Evolutionary conservation across 129 eudicot species (phyloP).

Genomic region (Glebionis coronaria): DNA sequence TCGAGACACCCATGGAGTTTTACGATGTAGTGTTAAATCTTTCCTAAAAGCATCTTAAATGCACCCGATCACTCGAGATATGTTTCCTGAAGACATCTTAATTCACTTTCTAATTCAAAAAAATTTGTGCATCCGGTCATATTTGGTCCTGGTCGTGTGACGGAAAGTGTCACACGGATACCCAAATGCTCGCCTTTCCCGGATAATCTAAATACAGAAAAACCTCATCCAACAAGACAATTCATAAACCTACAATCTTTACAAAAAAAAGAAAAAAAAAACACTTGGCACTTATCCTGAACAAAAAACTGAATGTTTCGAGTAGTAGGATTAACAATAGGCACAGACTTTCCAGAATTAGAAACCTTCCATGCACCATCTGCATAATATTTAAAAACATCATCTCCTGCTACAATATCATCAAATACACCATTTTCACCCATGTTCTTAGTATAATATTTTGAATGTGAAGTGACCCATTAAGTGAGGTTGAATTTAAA

Average conservation of each 20-base stretch:
- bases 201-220: too few species aligned
- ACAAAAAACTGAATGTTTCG: conserved; percentile 79
- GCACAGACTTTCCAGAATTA: conserved; percentile 74
- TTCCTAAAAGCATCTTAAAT: too few species aligned
- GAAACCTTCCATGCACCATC: conserved; percentile 93
- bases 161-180: too few species aligned
- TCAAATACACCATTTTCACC: conserved; percentile 72
- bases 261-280: neutral
- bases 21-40: too few species aligned
- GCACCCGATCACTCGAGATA: too few species aligned
- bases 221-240: too few species aligned
- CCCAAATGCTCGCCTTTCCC: too few species aligned
- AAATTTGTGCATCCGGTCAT: too few species aligned
- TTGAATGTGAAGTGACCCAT: neutral
- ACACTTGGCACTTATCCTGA: conserved; percentile 48
- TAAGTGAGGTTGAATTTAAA: conserved; percentile 13
- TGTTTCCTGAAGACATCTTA: too few species aligned
- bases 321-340: conserved; percentile 87
- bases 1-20: too few species aligned
- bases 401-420: conserved; percentile 70
- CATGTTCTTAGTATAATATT: conserved; percentile 33
- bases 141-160: too few species aligned
- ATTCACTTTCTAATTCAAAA: too few species aligned
- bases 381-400: conserved; percentile 73
- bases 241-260: conserved; percentile 7